Conservation (phyloP, 495 filamentous ascomycete species). For the Xylaria flabelliformis region DNA sequence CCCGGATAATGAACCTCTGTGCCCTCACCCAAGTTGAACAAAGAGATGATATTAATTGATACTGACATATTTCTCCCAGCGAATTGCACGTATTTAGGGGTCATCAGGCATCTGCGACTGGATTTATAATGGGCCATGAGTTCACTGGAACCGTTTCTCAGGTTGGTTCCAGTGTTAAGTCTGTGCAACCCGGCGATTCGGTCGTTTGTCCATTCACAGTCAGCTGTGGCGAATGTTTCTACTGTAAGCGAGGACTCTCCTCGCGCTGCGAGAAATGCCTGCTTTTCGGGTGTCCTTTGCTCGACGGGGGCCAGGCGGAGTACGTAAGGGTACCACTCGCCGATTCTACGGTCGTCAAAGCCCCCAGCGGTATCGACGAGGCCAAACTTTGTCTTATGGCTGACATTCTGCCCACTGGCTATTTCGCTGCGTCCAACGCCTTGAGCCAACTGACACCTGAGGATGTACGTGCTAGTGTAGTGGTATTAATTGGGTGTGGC, state of each 20-base stretch:
- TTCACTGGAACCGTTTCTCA: constrained; percentile 49
- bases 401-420: constrained; percentile 68
- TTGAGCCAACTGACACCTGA: constrained; percentile 52
- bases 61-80: constrained; percentile 48
- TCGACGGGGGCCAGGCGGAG: constrained; percentile 72
- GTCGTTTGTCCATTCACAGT: constrained; percentile 38
- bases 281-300: constrained; percentile 63
- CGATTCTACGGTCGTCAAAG: constrained; percentile 67
- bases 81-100: constrained; percentile 90
- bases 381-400: constrained; percentile 71
- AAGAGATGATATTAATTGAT: not conserved
- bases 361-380: constrained; percentile 70
- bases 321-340: constrained; percentile 70
- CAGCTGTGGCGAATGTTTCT: constrained; percentile 61
- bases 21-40: too few species aligned
- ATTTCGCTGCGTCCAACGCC: constrained; percentile 55
- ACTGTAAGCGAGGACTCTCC: constrained; percentile 64
- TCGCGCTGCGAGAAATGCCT: constrained; percentile 66
- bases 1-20: not conserved
- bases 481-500: constrained; percentile 59
- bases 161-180: constrained; percentile 41
- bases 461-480: constrained; percentile 35
- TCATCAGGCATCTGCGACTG: constrained; percentile 60
- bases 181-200: constrained; percentile 37
- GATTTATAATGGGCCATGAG: constrained; percentile 54